Conservation (phyloP, 345 rosid species). For the Aquilaria sinensis region DNA sequence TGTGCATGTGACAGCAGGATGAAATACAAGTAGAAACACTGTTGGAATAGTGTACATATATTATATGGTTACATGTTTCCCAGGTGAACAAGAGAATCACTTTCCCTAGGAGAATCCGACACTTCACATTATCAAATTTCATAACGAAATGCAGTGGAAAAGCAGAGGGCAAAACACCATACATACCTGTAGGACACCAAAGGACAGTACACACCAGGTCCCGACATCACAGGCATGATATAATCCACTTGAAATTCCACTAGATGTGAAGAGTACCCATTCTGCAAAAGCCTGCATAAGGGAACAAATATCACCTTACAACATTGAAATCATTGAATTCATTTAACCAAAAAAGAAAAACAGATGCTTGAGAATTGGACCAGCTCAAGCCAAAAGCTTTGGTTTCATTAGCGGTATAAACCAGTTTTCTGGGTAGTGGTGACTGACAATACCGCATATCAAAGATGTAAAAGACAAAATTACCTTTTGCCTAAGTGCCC, state of each 20-base stretch:
- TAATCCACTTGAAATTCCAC: constrained; percentile 89
- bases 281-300: constrained; percentile 78
- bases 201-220: constrained; percentile 81
- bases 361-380: not conserved
- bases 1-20: no score
- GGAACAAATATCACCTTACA: constrained; percentile 10
- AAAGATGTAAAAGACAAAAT: constrained; percentile 5
- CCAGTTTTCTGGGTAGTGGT: not conserved
- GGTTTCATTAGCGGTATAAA: not conserved
- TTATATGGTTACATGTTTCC: no score
- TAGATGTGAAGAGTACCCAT: constrained; percentile 87
- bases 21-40: no score
- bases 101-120: no score
- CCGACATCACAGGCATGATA: constrained; percentile 98
- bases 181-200: constrained; percentile 71
- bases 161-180: not conserved
- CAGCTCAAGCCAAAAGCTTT: constrained; percentile 7
- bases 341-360: not conserved
- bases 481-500: constrained; percentile 88
- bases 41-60: no score
- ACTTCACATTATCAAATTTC: no score
- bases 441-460: not conserved
- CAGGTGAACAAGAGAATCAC: no score
- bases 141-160: no score
- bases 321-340: constrained; percentile 1